Base-by-base conservation (phyloP, 176 grass and related monocot genomes). In the Oryza meyeriana region DNA sequence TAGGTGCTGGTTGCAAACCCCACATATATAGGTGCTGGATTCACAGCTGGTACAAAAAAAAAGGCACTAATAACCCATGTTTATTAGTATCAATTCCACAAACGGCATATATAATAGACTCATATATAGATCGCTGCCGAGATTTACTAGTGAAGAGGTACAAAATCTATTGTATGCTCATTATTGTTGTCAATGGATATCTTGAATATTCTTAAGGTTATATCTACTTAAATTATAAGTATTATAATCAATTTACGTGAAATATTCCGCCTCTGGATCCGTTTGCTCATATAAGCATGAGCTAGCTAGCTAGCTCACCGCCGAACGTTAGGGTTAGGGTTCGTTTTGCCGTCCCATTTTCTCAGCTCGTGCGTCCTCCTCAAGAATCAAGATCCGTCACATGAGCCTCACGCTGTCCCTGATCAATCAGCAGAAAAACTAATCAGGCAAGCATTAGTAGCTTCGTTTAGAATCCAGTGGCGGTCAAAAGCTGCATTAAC, bases 401-500 rank as follows among this genome's bases (percentile, higher is more conserved):
- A 85, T 79, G 41, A 79, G 0, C 39, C 55, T 79, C 83, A 73
- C 58, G 26, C 44, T 80, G 16, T 26, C 42, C 66, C 16, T 85
- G 55, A 85, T 72, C 30, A 41, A 71, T 30, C n/a, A 18, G 13
- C 24, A 12, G 26, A 13, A n/a, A 75, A 75, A 34, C 58, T 36
- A 66, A 79, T 65, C n/a, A 65, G 7, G 0, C 2, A 72, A 57
- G 55, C 55, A 52, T 52, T 47, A 18, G 1, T 86, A 57, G 76
- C 67, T 71, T 80, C 41, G 69, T 35, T 57, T 74, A 66, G 76
- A 66, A 80, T 66, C 58, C 26, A 74, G 76, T 10, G 44, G 65
- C 10, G 86, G 73, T 87, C 79, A 78, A 83, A 87, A 69, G 72
- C 17, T 20, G 40, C 28, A 81, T 81, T n/a, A 48, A 80, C 4